Evolutionary conservation across 352 stramenopile species (phyloP), one percentile per base, ranked within the genome.

Genomic region (Globisporangium mamillatum): DNA sequence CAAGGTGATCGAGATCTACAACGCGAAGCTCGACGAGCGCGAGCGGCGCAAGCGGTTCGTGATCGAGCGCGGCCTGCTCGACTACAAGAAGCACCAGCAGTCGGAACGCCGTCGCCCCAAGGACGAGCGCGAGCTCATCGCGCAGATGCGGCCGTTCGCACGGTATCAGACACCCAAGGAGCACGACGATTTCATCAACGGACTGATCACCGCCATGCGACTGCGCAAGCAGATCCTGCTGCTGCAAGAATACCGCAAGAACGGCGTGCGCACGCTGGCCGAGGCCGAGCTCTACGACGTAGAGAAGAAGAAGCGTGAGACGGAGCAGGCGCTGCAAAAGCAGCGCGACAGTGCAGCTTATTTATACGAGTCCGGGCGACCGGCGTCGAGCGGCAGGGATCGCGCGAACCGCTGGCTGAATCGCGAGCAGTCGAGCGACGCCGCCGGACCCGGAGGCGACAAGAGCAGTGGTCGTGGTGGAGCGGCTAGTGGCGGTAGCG

Each of bases 1-100:
- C 44, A 91, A 98, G 70, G 88, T 99, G 16, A 91, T 99, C 58
- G 78, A 92, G 68, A 98, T 98, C 58, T 99, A 99, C 88, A 99
- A 99, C 75, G 72, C 85, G 44, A 98, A 98, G 68, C 80, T 99
- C 25, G 85, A 95, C 54, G 97, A 99, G 68, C 82, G 97, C 55
- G 94, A 97, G 67, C 87, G 91, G 5, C 81, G 93, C 52, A 98
- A 97, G 68, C 84, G 92, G 61, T 98, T 98, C 75, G 90, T 98
- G 9, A 79, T 97, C 25, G 89, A 97, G 67, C 88, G 89, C 2
- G 88, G 92, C 6, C 66, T 98, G 22, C 70, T 98, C 24, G 93
- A 99, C 74, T 98, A 98, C 74, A 97, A 97, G 67, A 88, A 94
- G 64, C 94, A 98, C 66, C 89, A 98, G 65, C 81, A 97, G 65